Base-by-base conservation (phyloP, 139 green algal species). In the Chara braunii region DNA sequence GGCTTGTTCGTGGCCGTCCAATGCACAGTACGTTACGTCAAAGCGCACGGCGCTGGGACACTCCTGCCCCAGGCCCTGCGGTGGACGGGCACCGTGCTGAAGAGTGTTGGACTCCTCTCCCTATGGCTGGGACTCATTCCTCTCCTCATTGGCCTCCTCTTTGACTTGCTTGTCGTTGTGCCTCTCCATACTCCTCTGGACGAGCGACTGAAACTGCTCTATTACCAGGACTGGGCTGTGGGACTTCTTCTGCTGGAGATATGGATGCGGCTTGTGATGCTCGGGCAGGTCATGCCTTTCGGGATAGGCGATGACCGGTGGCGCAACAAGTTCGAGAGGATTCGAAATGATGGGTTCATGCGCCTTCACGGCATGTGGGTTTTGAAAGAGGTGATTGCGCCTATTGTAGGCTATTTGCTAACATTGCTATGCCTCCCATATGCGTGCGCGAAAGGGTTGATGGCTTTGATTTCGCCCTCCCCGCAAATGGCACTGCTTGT, bases 151-250 rank as follows among this genome's bases (percentile, higher is more conserved):
- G 53, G 43, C 6, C n/a, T 65, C 2, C 12, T 81, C 24, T 48
- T 70, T 18, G 42, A 78, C 1, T 37, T 80, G 24, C 24, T 57
- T 22, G 34, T 75, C 2, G 24, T 83, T 26, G 59, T 83, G 3
- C 77, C 74, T 1, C 63, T 83, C 34, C 60, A 65, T 22, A 66
- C 77, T 53, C 56, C 73, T 18, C 4, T 51, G 12, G 43, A 72
- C 56, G 50, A 81, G 37, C 67, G 58, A 3, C 77, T 73, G 18
- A 14, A 81, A 26, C 35, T 81, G 6, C 65, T 75, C 22, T 42
- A 72, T 12, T 81, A 81, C 37, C 73, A 83, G 35, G 77, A 83
- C 55, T 83, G 77, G 77, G 77, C 40, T 2, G 43, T 78, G 3
- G 77, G 77, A 8, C 29, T 83, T 52, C 40, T 83, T 8, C 22